Evolutionary conservation across 495 filamentous ascomycete species (phyloP).

Genomic region (Penicillium coffeae): DNA sequence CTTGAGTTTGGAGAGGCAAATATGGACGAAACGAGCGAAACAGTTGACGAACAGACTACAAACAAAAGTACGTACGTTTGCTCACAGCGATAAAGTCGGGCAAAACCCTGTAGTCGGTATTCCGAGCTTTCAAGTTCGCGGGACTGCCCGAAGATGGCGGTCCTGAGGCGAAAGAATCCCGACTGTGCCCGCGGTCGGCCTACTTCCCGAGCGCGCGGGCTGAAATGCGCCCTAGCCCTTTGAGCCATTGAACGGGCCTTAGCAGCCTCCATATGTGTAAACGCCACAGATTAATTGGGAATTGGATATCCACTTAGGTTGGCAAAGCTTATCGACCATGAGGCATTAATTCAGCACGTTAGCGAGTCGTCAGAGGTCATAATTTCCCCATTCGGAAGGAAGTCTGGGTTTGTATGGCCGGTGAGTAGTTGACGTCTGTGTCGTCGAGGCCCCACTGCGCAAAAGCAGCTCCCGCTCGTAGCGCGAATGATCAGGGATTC

Average conservation of each 20-base stretch:
- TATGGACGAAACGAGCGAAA: too few species aligned
- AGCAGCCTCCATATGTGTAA: too few species aligned
- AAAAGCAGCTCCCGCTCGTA: slow-evolving; percentile 9
- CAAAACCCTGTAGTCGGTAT: slow-evolving; percentile 24
- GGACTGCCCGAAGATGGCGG: slow-evolving; percentile 23
- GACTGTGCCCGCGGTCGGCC: slow-evolving; percentile 16
- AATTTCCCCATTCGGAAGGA: not conserved
- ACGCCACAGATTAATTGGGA: too few species aligned
- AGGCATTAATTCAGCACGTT: not conserved
- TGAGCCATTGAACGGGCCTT: too few species aligned
- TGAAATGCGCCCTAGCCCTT: too few species aligned
- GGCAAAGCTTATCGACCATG: not conserved
- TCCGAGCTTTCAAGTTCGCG: slow-evolving; percentile 27
- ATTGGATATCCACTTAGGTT: not conserved
- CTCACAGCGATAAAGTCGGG: slow-evolving; percentile 26
- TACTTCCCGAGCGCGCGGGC: too few species aligned
- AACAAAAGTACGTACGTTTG: too few species aligned
- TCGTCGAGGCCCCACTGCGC: slow-evolving; percentile 1
- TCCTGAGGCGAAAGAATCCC: slow-evolving; percentile 1
- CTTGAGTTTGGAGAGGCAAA: too few species aligned
- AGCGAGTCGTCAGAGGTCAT: not conserved
- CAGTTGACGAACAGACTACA: too few species aligned
- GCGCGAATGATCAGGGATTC: slow-evolving; percentile 2
- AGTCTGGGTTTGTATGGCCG: slow-evolving; percentile 7
- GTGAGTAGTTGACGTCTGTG: slow-evolving; percentile 17